Conservation (phyloP, 148 eudicot genomes). For the Chenopodium album region DNA sequence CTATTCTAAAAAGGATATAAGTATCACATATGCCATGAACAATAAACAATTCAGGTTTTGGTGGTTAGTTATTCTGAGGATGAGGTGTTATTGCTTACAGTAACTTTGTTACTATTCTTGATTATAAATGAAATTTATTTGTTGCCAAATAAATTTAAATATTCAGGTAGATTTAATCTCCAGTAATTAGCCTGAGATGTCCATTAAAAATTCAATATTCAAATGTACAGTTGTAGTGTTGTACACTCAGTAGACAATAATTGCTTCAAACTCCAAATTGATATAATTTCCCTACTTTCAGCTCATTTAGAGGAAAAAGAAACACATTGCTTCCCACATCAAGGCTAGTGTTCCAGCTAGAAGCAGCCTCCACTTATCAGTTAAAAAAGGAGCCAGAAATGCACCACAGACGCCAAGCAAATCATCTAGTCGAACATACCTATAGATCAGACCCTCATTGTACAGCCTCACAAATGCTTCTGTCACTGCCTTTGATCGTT, state of each 20-base stretch:
- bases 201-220: neutral
- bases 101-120: too few species aligned
- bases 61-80: too few species aligned
- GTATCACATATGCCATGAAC: neutral
- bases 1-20: neutral
- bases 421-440: constrained; percentile 42
- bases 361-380: neutral
- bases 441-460: constrained; percentile 83
- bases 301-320: neutral
- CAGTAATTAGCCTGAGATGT: too few species aligned
- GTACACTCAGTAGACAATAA: neutral
- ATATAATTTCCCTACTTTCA: neutral
- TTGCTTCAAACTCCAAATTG: neutral
- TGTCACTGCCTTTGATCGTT: constrained; percentile 80
- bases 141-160: too few species aligned
- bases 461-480: constrained; percentile 91
- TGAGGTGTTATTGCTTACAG: too few species aligned
- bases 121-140: too few species aligned
- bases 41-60: too few species aligned
- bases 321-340: neutral
- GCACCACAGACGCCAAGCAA: neutral
- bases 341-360: neutral
- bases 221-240: neutral
- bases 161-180: too few species aligned
- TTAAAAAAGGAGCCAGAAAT: constrained; percentile 5